Percentiles rank a stretch among this genome's conserved stretches.
Evolutionary conservation across 495 filamentous ascomycete species (phyloP).

Genomic region (Cenococcum geophilum): DNA sequence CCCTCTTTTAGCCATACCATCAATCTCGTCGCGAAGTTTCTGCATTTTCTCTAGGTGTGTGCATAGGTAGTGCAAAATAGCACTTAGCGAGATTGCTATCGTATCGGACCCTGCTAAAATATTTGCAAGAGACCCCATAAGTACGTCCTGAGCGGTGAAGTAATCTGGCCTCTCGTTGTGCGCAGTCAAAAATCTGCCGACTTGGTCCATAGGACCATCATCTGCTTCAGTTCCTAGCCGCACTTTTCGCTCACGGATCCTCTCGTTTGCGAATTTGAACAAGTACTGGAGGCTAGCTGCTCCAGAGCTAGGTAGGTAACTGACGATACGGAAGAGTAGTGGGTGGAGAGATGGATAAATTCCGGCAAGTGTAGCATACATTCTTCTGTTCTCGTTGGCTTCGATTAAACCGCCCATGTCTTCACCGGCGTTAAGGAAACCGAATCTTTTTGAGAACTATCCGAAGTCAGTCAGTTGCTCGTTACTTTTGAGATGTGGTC

Average conservation of each 20-base stretch:
- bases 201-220: background rate
- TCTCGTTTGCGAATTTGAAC: constrained; percentile 43
- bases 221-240: background rate
- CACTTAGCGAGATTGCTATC: constrained; percentile 48
- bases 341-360: background rate
- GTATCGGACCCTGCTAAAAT: constrained; percentile 54
- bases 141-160: constrained; percentile 5
- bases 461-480: too few species aligned
- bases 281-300: constrained; percentile 52
- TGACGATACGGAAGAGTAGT: constrained; percentile 23
- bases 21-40: constrained; percentile 56
- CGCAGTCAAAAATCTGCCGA: background rate
- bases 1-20: constrained; percentile 23
- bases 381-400: background rate
- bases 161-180: constrained; percentile 9
- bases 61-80: constrained; percentile 49
- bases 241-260: background rate
- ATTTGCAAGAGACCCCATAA: constrained; percentile 1
- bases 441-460: background rate
- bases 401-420: background rate
- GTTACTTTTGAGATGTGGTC: too few species aligned
- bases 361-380: background rate
- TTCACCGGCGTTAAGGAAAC: background rate
- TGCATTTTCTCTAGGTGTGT: constrained; percentile 33
- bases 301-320: constrained; percentile 42